Conservation (phyloP, 345 rosid genomes). For the Syzygium aromaticum region DNA sequence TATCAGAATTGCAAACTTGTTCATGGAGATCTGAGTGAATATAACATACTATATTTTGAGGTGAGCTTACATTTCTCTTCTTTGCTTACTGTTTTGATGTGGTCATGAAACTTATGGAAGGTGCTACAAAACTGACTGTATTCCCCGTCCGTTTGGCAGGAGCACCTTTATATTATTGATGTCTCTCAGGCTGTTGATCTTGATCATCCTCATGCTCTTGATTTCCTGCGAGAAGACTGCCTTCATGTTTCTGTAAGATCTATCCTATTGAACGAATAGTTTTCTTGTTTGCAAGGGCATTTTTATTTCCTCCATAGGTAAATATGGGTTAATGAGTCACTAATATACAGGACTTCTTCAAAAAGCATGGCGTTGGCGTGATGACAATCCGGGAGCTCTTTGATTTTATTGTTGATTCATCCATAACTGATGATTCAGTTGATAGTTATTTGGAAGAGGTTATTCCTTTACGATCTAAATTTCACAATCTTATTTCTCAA, state of each 20-base stretch:
- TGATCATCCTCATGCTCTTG: conserved; percentile 90
- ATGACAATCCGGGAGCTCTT: conserved; percentile 91
- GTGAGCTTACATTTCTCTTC: conserved; percentile 22
- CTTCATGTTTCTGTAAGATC: conserved; percentile 83
- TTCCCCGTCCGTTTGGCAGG: conserved; percentile 31
- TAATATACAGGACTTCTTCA: conserved; percentile 66
- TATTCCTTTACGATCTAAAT: neutral
- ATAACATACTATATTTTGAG: conserved; percentile 89
- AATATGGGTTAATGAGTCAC: neutral
- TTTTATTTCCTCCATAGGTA: neutral
- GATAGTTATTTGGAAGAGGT: conserved; percentile 93
- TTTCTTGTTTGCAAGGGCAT: neutral
- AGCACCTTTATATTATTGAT: conserved; percentile 83
- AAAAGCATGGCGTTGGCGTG: conserved; percentile 86
- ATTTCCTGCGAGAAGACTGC: conserved; percentile 91
- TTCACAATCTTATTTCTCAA: neutral
- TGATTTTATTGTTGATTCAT: conserved; percentile 88
- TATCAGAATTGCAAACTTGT: conserved; percentile 96
- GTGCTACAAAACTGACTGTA: neutral
- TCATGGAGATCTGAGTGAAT: conserved; percentile 97
- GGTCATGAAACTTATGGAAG: neutral
- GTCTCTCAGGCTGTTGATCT: conserved; percentile 96
- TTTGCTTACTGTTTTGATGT: neutral
- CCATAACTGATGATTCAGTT: conserved; percentile 66
- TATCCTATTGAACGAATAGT: neutral